Base-by-base conservation (phyloP, 441 rosid genomes). In the Gossypium schwendimanii region DNA sequence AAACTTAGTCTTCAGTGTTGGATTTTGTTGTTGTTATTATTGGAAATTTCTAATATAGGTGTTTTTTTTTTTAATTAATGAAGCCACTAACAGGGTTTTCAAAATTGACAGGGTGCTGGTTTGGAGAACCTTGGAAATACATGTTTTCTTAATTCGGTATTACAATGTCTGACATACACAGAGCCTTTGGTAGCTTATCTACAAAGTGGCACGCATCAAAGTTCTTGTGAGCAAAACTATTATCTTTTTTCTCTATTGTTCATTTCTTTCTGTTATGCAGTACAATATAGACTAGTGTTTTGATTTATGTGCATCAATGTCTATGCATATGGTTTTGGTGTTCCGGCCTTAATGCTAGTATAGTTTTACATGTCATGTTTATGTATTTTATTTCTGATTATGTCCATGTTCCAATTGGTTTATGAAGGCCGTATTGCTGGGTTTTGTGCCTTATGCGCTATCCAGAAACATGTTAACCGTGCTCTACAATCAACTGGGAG, bases 371-470 rank as follows among this genome's bases (percentile, higher is more conserved):
- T 68, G 15, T 49, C 20, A 50, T 49, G 9, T 50, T 50, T n/a
- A 0, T 52, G 33, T 52, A 10, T 17, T 67, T 66, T 45, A 12
- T 21, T 66, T 59, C 69, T 80, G 53, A 80, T 59, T 39, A 55
- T 72, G 36, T 62, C 17, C 52, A 24, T 61, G 45, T 77, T 78
- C 61, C 62, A 15, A 55, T 52, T 80, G 62, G 55, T 75, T 73
- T 77, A 24, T 87, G 88, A 81, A 95, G 99, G 99, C 69, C 91
- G 77, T 76, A 78, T 93, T 21, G 87, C 91, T 84, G 99, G 99
- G 10, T 96, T 93, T 72, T 96, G 98, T 81, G 98, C 97, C 20
- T 78, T 96, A 81, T 96, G 99, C 79, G 99, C 98, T 64, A 93
- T 96, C 68, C 99, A 96, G 85, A 90, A 86, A 69, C 99, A 96